Percentiles rank a stretch among this genome's conserved stretches.
Conservation (phyloP, 1,139 yeast species). For the Hanseniaspora gamundiae region DNA sequence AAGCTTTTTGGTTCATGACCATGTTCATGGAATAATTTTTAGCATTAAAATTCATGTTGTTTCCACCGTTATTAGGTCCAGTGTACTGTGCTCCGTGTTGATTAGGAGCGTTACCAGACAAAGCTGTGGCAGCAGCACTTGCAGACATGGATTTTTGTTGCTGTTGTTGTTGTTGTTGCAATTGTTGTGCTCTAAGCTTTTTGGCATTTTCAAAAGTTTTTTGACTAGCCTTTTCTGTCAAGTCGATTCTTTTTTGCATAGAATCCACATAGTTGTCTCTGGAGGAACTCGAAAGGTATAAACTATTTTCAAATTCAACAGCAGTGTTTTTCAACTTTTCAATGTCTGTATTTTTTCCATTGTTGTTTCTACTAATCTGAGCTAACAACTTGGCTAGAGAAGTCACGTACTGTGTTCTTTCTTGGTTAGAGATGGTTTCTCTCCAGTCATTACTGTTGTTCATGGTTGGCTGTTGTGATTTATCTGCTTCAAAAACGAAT, state of each 20-base stretch:
- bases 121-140: conserved; percentile 14
- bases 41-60: conserved; percentile 9
- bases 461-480: not conserved
- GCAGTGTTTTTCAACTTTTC: conserved; percentile 26
- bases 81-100: no score
- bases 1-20: conserved; percentile 40
- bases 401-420: conserved; percentile 23
- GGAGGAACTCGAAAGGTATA: conserved; percentile 24
- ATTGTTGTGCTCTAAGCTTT: conserved; percentile 12
- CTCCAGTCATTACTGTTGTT: conserved; percentile 15
- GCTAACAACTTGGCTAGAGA: conserved; percentile 24
- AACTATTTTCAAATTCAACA: conserved; percentile 24
- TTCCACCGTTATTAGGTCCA: conserved; percentile 7
- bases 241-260: conserved; percentile 24
- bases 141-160: conserved; percentile 12
- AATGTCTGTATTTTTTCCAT: conserved; percentile 23
- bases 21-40: conserved; percentile 13
- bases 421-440: conserved; percentile 21
- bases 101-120: no score
- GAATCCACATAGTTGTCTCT: conserved; percentile 25
- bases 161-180: conserved; percentile 11
- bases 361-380: conserved; percentile 23
- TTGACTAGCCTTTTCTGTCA: conserved; percentile 23
- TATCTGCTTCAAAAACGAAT: no score
- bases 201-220: conserved; percentile 15